Evolutionary conservation across 257 asterid genomes (phyloP).

Genomic region (Penstemon davidsonii): DNA sequence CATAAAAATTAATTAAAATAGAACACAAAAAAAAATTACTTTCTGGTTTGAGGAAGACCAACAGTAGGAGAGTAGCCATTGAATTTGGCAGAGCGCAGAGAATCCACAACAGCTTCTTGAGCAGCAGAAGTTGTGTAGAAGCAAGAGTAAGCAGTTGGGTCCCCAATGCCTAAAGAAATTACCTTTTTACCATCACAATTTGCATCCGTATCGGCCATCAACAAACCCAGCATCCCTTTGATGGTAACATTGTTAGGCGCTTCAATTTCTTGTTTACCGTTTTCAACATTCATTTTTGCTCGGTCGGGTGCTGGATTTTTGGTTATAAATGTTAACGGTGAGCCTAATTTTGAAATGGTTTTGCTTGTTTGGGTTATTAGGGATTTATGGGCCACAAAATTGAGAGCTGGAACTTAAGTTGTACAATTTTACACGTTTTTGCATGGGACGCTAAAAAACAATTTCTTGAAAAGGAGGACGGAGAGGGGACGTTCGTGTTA

Average conservation of each 20-base stretch:
- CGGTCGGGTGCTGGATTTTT: constrained; percentile 5
- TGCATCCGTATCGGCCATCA: constrained; percentile 42
- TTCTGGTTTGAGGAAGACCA: constrained; percentile 84
- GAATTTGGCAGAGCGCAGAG: constrained; percentile 64
- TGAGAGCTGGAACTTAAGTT: no score
- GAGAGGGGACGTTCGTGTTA: no score
- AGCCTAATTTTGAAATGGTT: no score
- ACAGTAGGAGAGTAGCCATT: constrained; percentile 84
- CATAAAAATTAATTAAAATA: not conserved
- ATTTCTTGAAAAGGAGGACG: no score
- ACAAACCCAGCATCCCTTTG: constrained; percentile 67
- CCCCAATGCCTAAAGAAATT: constrained; percentile 82
- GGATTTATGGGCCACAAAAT: no score
- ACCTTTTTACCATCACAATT: constrained; percentile 34
- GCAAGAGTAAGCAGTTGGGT: constrained; percentile 78
- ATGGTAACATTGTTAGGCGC: constrained; percentile 57
- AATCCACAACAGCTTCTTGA: constrained; percentile 53
- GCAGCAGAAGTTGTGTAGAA: constrained; percentile 54
- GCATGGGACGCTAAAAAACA: no score
- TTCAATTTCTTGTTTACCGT: constrained; percentile 32
- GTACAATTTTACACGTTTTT: no score
- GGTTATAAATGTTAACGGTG: not conserved
- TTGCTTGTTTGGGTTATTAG: no score
- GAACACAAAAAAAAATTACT: constrained; percentile 33
- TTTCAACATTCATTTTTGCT: constrained; percentile 20